Percentiles rank a stretch among this genome's conserved stretches.
Conservation (phyloP, 2,329 filamentous ascomycete genomes). For the Fusarium ramigenum region DNA sequence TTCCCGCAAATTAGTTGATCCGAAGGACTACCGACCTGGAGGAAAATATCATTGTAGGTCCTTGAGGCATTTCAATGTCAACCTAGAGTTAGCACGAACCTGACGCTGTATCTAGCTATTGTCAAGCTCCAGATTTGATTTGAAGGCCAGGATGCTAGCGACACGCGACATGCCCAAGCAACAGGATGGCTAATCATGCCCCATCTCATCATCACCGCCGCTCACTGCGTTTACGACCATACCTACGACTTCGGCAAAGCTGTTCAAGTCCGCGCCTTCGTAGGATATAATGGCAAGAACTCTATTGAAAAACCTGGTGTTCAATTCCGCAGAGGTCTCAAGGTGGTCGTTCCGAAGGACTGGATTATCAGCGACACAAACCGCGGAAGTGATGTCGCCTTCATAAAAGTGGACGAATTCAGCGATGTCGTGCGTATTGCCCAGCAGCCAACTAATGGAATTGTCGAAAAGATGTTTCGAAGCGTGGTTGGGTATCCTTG, state of each 20-base stretch:
- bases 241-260: background rate
- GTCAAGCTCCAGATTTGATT: background rate
- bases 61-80: no score
- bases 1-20: background rate
- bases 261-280: background rate
- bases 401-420: background rate
- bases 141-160: background rate
- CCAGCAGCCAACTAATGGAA: background rate
- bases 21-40: background rate
- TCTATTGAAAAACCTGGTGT: background rate
- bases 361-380: background rate
- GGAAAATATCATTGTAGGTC: background rate
- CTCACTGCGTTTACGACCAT: background rate
- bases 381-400: background rate
- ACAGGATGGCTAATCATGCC: background rate
- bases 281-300: background rate
- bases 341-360: background rate
- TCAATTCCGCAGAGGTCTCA: background rate
- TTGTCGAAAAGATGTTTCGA: background rate
- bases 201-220: background rate
- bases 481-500: background rate
- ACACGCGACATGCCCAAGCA: background rate
- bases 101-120: background rate
- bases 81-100: no score
- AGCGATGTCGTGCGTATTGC: background rate